Percentiles rank a stretch among this genome's conserved stretches.
phyloP scores from a whole-genome alignment of 2,329 filamentous ascomycete species.

The Ascochyta lentis region DNA sequence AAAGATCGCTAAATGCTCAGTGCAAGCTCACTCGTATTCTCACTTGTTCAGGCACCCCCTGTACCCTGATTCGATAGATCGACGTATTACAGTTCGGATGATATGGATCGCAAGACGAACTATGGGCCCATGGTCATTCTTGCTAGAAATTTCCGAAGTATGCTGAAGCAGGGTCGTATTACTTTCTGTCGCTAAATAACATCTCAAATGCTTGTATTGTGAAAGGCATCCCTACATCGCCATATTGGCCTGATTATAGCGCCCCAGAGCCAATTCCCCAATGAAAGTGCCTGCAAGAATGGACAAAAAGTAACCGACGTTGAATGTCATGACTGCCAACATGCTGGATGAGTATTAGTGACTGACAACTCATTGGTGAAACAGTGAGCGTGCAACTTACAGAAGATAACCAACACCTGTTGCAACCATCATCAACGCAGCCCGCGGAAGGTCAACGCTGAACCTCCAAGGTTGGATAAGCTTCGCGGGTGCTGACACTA shows the following conservation, averaged over 20 bases:
- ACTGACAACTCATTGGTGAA: neutral
- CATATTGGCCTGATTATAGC: conserved; percentile 59
- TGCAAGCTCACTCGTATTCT: too few species aligned
- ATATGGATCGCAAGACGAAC: conserved; percentile 1
- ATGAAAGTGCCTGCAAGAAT: conserved; percentile 81
- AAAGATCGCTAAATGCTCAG: too few species aligned
- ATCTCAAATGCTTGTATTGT: neutral
- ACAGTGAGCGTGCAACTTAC: conserved; percentile 62
- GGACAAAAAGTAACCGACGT: conserved; percentile 83
- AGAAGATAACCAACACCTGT: conserved; percentile 83
- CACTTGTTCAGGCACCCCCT: too few species aligned
- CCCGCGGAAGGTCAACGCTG: conserved; percentile 77
- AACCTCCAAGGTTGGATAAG: conserved; percentile 76
- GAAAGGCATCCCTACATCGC: conserved; percentile 27
- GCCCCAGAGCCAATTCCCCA: conserved; percentile 82
- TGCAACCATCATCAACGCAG: conserved; percentile 72
- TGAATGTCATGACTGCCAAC: conserved; percentile 90
- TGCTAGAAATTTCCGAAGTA: neutral
- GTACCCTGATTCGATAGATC: neutral
- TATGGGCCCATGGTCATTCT: neutral
- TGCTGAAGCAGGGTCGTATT: neutral
- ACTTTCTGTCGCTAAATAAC: neutral
- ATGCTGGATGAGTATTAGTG: conserved; percentile 65
- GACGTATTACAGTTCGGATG: neutral
- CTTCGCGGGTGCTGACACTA: conserved; percentile 67